Evolutionary conservation across 768 basidiomycete species (phyloP).

Genomic region (Russula foetens): DNA sequence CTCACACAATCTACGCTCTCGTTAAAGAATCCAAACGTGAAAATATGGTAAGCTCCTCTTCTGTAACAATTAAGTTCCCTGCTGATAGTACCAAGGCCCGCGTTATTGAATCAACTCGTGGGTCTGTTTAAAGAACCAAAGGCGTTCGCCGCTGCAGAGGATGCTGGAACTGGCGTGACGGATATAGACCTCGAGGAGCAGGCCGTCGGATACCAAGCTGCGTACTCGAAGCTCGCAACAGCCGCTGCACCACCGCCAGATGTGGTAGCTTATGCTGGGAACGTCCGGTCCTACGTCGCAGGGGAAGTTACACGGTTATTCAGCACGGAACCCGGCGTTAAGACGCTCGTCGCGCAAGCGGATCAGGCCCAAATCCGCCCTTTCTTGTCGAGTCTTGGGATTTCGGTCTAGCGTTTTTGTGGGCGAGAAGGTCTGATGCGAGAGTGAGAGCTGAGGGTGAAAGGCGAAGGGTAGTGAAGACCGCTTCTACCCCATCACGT

Average conservation of each 20-base stretch:
- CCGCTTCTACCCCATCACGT: no score
- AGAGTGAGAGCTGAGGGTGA: no score
- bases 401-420: conserved; percentile 29
- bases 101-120: conserved; percentile 57
- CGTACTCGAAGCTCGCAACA: conserved; percentile 86
- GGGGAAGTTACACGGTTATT: conserved; percentile 28
- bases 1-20: conserved; percentile 68
- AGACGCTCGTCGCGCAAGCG: conserved; percentile 23
- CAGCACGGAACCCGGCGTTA: conserved; percentile 16
- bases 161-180: conserved; percentile 50
- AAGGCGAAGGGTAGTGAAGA: no score
- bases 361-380: conserved; percentile 21
- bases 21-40: conserved; percentile 52
- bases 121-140: conserved; percentile 76
- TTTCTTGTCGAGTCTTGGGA: conserved; percentile 29
- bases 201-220: conserved; percentile 85
- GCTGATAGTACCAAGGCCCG: conserved; percentile 42
- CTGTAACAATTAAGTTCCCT: background rate
- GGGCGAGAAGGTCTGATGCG: no score
- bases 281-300: conserved; percentile 48
- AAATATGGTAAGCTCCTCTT: conserved; percentile 47
- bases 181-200: conserved; percentile 89
- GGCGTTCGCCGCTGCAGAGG: conserved; percentile 46
- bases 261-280: conserved; percentile 50
- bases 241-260: conserved; percentile 53